Base-by-base conservation (phyloP, 2,329 filamentous ascomycete genomes). In the Diaporthe australafricana region DNA sequence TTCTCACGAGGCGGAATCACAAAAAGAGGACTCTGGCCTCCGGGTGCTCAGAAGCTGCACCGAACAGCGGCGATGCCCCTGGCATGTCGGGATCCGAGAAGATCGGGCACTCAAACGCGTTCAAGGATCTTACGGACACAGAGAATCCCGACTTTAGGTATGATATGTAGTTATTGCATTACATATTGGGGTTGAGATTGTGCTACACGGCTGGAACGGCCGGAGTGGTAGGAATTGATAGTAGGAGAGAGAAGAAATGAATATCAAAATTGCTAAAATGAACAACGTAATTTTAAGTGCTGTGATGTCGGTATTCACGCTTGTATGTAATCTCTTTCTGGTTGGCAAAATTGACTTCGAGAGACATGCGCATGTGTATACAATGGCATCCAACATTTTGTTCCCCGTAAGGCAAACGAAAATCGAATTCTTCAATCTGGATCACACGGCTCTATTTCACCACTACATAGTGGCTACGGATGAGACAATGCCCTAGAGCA, bases 1-100 rank as follows among this genome's bases (percentile, higher is more conserved):
- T 80, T 3, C 73, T 79, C 27, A 72, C 71, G 11, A 60, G 57
- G 12, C 76, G 77, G 12, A 75, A 77, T 1, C 79, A 79, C 50
- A 70, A 71, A 32, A 68, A 63, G 16, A 76, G 76, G 47, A 70
- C 70, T 0, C 52, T 68, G 17, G 75, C 72, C 20, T 70, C 66
- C 25, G 52, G 50, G 12, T 48, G 45, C 3, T 25, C 52, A 17
- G 48, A 32, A 38, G 38, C 40, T 22, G 17, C 57, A 1, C 40
- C 57, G 8, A 30, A 16, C 40, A 14, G 25, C 17, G 57, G 40
- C 9, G 20, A 30, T 25, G 11, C 12, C n/a, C 0, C 53, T 16
- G 25, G 11, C 22, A 16, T 17, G 9, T 25, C 27, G 68, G 74
- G 20, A 3, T 22, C 40, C 6, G 71, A 75, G 60, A 73, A 73